A percentile compares a stretch with the other conserved stretches of the same genome.
Evolutionary conservation across 2,329 filamentous ascomycete genomes (phyloP).

Genomic region (Aspergillus alliaceus): DNA sequence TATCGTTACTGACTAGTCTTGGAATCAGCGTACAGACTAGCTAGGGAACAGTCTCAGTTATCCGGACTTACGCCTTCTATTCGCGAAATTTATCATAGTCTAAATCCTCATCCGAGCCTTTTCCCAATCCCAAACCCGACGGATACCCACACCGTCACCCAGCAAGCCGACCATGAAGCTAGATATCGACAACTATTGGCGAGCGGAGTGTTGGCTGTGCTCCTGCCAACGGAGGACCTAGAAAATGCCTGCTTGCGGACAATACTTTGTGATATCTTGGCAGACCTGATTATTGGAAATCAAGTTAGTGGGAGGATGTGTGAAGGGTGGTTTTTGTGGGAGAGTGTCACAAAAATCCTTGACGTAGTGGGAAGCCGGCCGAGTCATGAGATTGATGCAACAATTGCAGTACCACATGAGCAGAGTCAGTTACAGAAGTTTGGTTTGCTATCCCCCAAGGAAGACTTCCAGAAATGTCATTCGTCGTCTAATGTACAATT

Average conservation of each 20-base stretch:
- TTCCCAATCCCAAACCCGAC: constrained; percentile 68
- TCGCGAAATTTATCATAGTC: constrained; percentile 75
- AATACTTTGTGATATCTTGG: constrained; percentile 82
- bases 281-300: constrained; percentile 85
- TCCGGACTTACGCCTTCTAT: constrained; percentile 62
- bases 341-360: constrained; percentile 72
- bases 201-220: constrained; percentile 74
- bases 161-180: constrained; percentile 74
- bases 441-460: constrained; percentile 51
- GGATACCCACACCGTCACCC: constrained; percentile 51
- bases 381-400: constrained; percentile 19
- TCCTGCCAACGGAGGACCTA: constrained; percentile 89
- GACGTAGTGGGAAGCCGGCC: constrained; percentile 42
- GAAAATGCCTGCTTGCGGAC: constrained; percentile 82
- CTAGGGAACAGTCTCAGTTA: constrained; percentile 59
- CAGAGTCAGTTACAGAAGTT: constrained; percentile 55
- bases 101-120: constrained; percentile 78
- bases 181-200: constrained; percentile 87
- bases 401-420: constrained; percentile 31
- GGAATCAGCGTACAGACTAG: constrained; percentile 67
- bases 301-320: constrained; percentile 76
- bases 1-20: constrained; percentile 20
- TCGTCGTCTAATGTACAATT: constrained; percentile 34
- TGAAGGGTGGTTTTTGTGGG: constrained; percentile 87
- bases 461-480: constrained; percentile 24